phyloP scores from a whole-genome alignment of 768 basidiomycete genomes.

The Mycena galopus region DNA sequence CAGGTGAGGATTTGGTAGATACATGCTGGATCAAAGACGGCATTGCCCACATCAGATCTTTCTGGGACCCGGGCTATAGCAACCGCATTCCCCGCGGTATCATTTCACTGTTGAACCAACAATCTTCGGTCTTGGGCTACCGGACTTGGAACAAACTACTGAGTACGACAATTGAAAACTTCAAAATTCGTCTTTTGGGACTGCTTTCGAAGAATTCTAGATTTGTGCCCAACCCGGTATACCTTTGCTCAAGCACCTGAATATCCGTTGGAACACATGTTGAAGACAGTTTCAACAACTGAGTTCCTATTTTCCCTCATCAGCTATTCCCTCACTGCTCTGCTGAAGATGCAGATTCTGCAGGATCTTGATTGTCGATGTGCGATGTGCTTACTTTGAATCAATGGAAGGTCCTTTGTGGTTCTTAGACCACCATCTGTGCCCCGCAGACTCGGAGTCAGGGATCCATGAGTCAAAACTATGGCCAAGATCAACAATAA shows the following conservation, averaged over 20 bases:
- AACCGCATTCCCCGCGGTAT: not conserved
- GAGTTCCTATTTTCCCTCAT: not conserved
- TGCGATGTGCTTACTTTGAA: no score
- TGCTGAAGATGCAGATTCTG: not conserved
- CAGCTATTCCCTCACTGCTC: not conserved
- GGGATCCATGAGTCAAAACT: no score
- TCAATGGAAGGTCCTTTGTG: not conserved
- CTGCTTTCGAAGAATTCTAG: not conserved
- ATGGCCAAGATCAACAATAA: no score
- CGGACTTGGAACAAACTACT: no score
- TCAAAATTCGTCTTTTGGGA: not conserved
- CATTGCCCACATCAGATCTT: not conserved
- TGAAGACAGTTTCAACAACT: not conserved
- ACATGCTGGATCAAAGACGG: not conserved
- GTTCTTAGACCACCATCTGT: not conserved
- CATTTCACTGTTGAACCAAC: not conserved
- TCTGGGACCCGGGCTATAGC: not conserved
- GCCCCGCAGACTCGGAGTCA: not conserved
- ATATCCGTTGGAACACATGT: not conserved
- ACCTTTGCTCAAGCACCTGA: no score
- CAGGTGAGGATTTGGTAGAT: not conserved
- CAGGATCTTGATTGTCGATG: no score
- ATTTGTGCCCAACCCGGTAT: no score
- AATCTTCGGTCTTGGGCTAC: not conserved
- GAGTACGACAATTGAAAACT: not conserved